Conservation (phyloP, 768 basidiomycete genomes). For the Saitozyma podzolica region DNA sequence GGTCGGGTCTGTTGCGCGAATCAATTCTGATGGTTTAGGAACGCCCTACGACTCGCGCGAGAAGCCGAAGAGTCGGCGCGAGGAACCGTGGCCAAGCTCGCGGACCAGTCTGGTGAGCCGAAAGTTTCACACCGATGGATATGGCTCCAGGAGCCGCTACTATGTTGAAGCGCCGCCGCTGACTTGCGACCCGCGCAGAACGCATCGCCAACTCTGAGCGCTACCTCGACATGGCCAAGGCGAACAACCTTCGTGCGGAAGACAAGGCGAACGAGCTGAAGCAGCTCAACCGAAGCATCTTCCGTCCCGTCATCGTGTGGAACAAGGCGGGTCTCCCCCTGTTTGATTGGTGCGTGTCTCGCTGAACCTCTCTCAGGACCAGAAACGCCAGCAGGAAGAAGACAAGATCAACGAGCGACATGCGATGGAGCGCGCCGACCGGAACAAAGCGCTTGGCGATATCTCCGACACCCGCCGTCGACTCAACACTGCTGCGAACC, state of each 20-base stretch:
- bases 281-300: slow-evolving; percentile 90
- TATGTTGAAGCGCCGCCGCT: not conserved
- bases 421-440: slow-evolving; percentile 77
- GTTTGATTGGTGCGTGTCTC: not conserved
- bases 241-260: slow-evolving; percentile 79
- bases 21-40: slow-evolving; percentile 49
- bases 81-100: slow-evolving; percentile 76
- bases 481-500: slow-evolving; percentile 70
- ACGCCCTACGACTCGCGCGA: slow-evolving; percentile 87
- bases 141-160: not conserved
- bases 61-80: slow-evolving; percentile 95
- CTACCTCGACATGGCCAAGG: slow-evolving; percentile 88
- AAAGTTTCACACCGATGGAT: not conserved
- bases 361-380: slow-evolving; percentile 54
- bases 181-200: slow-evolving; percentile 39
- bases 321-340: slow-evolving; percentile 64
- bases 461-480: slow-evolving; percentile 84
- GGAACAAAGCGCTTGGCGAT: slow-evolving; percentile 81
- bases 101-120: slow-evolving; percentile 83
- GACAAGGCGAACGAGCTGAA: slow-evolving; percentile 93
- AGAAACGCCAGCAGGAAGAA: slow-evolving; percentile 83
- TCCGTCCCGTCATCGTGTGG: slow-evolving; percentile 84
- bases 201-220: slow-evolving; percentile 86
- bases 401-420: slow-evolving; percentile 79
- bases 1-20: too few species aligned